Base-by-base conservation (phyloP, 164 flowering plant species). In the Stephania japonica region DNA sequence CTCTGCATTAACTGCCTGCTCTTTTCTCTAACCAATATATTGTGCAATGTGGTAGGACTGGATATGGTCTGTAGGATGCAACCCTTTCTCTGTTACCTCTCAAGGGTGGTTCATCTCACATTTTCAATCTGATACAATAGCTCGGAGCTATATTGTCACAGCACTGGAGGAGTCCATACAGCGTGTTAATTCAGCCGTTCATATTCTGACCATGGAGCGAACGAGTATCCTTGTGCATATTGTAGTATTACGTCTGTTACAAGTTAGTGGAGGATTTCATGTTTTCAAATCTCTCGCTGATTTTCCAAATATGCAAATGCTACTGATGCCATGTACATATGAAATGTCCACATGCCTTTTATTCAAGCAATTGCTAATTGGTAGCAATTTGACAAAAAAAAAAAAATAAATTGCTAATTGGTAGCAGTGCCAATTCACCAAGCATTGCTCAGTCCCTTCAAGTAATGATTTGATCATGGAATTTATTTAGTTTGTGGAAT, bases 51-150 rank as follows among this genome's bases (percentile, higher is more conserved):
- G 64, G 73, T 79, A 96, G 99, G 98, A 93, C 71, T 96, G 98
- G 99, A 81, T 83, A 79, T 96, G 99, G 99, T 96, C 98, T 8
- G 97, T 90, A 2, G 99, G 99, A 69, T 91, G 98, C 90, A 93
- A 80, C 73, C 95, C 97, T 67, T 79, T 85, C 18, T 89, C 99
- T 7, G 79, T 89, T 69, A 90, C 97, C 70, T 91, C 99, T 73
- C 93, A 86, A 83, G 99, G 98, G 7, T 92, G 97, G 98, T 86
- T 83, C 27, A 76, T 90, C 65, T 91, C 99, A 25, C 84, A 81
- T 73, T 93, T 96, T 80, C 99, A 93, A 69, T 78, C 84, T n/a
- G 99, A 96, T 81, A 87, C 97, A 32, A 86, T 92, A 73, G 95
- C 98, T 75, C 87, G 99, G 72, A 96, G 95, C 84, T 96, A 96